A percentile compares a stretch with the other conserved stretches of the same genome.
These are phyloP conservation scores for Lasiodiplodia sp. DNA, from an alignment of 2,329 filamentous ascomycete species.

Conservation along the genomic window DNA sequence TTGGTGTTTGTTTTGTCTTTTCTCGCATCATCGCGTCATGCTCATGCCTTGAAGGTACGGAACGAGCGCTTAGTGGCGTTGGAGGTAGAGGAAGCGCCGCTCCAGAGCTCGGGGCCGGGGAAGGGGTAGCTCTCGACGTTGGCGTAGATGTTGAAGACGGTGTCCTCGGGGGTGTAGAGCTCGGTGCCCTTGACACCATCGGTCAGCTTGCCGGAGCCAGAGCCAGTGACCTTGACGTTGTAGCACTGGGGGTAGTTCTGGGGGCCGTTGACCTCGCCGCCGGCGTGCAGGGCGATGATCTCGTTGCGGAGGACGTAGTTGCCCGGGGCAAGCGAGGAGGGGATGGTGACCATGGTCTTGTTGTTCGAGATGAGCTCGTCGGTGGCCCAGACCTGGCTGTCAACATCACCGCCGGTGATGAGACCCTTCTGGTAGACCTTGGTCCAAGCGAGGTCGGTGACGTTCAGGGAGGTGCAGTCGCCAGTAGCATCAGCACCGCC, in stretches of 20 bases:
- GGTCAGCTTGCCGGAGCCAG: conserved; percentile 37
- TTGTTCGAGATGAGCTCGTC: conserved; percentile 34
- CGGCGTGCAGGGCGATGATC: conserved; percentile 44
- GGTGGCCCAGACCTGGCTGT: conserved; percentile 45
- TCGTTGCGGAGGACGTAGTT: conserved; percentile 47
- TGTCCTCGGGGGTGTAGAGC: conserved; percentile 39
- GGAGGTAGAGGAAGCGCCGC: conserved; percentile 11
- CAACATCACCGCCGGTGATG: conserved; percentile 43
- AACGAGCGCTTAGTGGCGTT: conserved; percentile 5
- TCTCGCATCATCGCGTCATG: not conserved
- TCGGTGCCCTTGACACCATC: conserved; percentile 41
- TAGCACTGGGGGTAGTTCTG: conserved; percentile 48
- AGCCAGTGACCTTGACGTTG: conserved; percentile 44
- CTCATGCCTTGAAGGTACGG: conserved; percentile 13
- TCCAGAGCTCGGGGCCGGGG: conserved; percentile 29
- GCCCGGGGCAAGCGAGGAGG: conserved; percentile 41
- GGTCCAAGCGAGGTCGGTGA: conserved; percentile 43
- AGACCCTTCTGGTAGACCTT: conserved; percentile 44
- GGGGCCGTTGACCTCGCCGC: conserved; percentile 40
- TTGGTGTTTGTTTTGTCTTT: not conserved
- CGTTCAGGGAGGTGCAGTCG: conserved; percentile 43
- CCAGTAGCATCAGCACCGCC: conserved; percentile 33
- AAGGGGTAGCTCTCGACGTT: conserved; percentile 21
- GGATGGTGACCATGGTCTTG: conserved; percentile 42
- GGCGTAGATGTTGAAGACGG: conserved; percentile 30